Conservation (phyloP, 495 filamentous ascomycete species). For the Aspergillus wentii region DNA sequence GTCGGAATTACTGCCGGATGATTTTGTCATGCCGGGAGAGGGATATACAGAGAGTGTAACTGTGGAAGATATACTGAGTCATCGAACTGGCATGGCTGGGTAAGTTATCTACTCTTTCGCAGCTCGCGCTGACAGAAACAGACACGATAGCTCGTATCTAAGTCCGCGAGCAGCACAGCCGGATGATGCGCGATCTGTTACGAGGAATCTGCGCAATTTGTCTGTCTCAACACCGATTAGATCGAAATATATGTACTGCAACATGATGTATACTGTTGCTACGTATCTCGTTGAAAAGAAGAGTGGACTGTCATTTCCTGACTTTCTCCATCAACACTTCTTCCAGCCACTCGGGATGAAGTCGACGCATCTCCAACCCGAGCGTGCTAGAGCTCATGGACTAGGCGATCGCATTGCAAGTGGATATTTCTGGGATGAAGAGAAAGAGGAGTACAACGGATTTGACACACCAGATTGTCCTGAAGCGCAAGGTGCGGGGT, state of each 20-base stretch:
- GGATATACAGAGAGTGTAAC: slow-evolving; percentile 20
- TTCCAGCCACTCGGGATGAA: slow-evolving; percentile 36
- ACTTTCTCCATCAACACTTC: slow-evolving; percentile 30
- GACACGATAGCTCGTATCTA: slow-evolving; percentile 15
- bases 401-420: slow-evolving; percentile 26
- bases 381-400: slow-evolving; percentile 16
- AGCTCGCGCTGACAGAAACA: not conserved
- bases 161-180: slow-evolving; percentile 6
- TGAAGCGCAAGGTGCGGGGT: slow-evolving; percentile 36
- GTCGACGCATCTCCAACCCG: slow-evolving; percentile 26
- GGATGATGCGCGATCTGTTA: slow-evolving; percentile 16
- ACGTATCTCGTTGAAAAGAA: slow-evolving; percentile 37
- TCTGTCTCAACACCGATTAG: slow-evolving; percentile 30
- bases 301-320: slow-evolving; percentile 29
- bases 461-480: slow-evolving; percentile 12
- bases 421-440: slow-evolving; percentile 15
- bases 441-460: slow-evolving; percentile 2
- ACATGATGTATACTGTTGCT: slow-evolving; percentile 41
- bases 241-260: slow-evolving; percentile 43
- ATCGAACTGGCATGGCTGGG: slow-evolving; percentile 20
- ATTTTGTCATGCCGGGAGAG: slow-evolving; percentile 21
- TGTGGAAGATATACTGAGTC: slow-evolving; percentile 24
- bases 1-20: slow-evolving; percentile 21
- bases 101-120: too few relatives aligned
- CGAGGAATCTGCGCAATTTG: slow-evolving; percentile 32